phyloP scores from a whole-genome alignment of 768 basidiomycete genomes.

The Tulasnella calospora region DNA sequence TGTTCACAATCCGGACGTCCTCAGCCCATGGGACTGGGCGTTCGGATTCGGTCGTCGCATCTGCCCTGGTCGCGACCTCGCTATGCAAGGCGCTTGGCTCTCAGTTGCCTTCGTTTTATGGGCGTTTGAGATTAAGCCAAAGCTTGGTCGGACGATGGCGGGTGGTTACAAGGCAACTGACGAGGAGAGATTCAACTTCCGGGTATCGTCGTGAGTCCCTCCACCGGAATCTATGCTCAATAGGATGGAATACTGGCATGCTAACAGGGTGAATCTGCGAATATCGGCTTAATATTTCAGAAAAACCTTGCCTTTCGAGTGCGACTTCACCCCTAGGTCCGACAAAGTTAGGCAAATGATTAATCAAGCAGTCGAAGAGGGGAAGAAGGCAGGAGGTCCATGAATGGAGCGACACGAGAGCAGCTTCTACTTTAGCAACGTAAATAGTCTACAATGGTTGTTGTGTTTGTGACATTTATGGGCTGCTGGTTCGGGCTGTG shows the following conservation, averaged over 20 bases:
- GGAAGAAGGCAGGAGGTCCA: background rate
- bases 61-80: slow-evolving; percentile 12
- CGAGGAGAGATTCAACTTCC: background rate
- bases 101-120: background rate
- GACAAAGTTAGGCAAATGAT: background rate
- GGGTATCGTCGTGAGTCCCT: background rate
- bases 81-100: background rate
- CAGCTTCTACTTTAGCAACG: background rate
- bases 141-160: background rate
- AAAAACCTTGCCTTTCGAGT: background rate
- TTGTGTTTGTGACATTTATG: too few relatives aligned
- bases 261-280: background rate
- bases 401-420: background rate
- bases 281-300: background rate
- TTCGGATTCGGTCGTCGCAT: slow-evolving; percentile 12
- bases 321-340: background rate
- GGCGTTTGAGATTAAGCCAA: background rate
- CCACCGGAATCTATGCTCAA: background rate
- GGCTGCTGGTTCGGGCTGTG: too few relatives aligned
- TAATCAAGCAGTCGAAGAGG: background rate
- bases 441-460: background rate
- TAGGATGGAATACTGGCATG: background rate
- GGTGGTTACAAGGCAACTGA: background rate
- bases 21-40: background rate
- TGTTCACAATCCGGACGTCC: background rate